These are phyloP conservation scores for Oryza punctata DNA, from an alignment of 176 grass and related monocot species.

Conservation along the genomic window DNA sequence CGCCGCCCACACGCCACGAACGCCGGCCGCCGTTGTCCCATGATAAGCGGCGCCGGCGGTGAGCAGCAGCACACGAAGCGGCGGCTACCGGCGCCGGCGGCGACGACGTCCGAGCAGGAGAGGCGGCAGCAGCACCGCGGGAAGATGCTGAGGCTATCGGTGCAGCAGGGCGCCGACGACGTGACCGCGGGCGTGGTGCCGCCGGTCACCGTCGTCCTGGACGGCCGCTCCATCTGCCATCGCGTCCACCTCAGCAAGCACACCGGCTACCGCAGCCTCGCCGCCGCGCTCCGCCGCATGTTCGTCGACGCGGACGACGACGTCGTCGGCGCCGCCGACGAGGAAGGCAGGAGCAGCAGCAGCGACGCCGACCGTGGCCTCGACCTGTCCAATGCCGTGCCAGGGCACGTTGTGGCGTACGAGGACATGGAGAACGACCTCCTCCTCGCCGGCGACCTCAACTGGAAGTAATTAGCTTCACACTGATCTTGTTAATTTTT, in stretches of 20 bases:
- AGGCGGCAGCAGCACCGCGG: background rate
- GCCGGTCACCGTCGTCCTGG: conserved; percentile 79
- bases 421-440: conserved; percentile 97
- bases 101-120: conserved; percentile 20
- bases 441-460: conserved; percentile 88
- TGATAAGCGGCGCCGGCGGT: conserved; percentile 31
- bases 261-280: conserved; percentile 70
- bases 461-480: conserved; percentile 63
- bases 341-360: background rate
- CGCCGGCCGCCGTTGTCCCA: background rate
- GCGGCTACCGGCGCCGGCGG: background rate
- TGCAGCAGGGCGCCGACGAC: conserved; percentile 28
- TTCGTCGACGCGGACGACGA: conserved; percentile 53
- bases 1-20: no score
- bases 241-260: conserved; percentile 68
- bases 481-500: background rate
- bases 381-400: conserved; percentile 80
- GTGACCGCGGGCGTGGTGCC: conserved; percentile 60
- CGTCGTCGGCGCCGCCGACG: background rate
- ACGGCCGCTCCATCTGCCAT: conserved; percentile 86
- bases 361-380: background rate
- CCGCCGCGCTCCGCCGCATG: conserved; percentile 59
- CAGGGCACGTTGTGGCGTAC: conserved; percentile 83
- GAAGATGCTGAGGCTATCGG: conserved; percentile 63
- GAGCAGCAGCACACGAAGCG: conserved; percentile 34